These are phyloP conservation scores for Nemania sp. DNA, from an alignment of 2,329 filamentous ascomycete genomes.

Conservation along the genomic window DNA sequence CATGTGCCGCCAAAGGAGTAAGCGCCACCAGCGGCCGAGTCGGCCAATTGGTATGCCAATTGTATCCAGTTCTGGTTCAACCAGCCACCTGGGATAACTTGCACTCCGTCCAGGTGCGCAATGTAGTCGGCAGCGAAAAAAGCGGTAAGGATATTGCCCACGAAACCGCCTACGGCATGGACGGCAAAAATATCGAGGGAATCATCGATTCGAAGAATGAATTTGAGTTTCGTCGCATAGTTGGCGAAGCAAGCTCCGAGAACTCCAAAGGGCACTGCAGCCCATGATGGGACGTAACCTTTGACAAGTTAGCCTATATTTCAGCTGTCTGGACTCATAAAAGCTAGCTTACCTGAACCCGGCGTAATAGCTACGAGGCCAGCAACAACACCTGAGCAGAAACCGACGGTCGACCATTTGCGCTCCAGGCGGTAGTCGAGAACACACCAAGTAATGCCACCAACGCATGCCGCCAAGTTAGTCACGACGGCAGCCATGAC, in stretches of 20 bases:
- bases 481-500: constrained; percentile 90
- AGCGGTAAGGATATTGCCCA: constrained; percentile 82
- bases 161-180: constrained; percentile 80
- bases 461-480: constrained; percentile 85
- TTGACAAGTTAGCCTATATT: constrained; percentile 24
- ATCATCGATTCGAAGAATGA: constrained; percentile 82
- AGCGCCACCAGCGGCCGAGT: constrained; percentile 78
- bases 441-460: constrained; percentile 89
- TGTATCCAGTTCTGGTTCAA: constrained; percentile 87
- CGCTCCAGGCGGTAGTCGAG: constrained; percentile 89
- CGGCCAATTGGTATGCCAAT: constrained; percentile 84
- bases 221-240: constrained; percentile 92
- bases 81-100: constrained; percentile 80
- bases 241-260: constrained; percentile 83
- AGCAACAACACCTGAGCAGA: constrained; percentile 90
- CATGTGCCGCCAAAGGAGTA: constrained; percentile 85
- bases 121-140: constrained; percentile 90
- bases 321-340: not conserved
- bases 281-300: constrained; percentile 83
- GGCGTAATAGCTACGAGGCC: constrained; percentile 91
- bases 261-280: constrained; percentile 82
- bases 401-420: constrained; percentile 94
- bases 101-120: constrained; percentile 79
- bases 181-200: constrained; percentile 91
- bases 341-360: constrained; percentile 72